Conservation (phyloP, 1,284 basidiomycete genomes). For the Ustanciosporium gigantosporum region DNA sequence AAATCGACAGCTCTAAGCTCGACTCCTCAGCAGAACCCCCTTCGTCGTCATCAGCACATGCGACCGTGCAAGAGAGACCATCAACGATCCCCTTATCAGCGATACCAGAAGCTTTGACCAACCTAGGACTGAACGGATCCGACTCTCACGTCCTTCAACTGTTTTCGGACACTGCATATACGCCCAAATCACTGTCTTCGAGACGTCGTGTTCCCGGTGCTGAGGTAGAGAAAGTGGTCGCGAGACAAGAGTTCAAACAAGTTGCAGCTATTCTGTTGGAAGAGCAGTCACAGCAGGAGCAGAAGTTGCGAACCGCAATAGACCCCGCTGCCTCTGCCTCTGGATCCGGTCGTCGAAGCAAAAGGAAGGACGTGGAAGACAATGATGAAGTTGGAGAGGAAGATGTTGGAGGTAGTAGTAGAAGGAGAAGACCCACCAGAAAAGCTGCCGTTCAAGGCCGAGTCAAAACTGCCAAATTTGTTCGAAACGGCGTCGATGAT, state of each 20-base stretch:
- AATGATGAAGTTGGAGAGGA: neutral
- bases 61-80: neutral
- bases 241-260: conserved; percentile 38
- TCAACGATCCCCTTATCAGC: conserved; percentile 32
- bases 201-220: conserved; percentile 6
- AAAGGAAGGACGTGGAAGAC: too few species aligned
- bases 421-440: conserved; percentile 6
- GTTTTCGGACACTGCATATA: conserved; percentile 33
- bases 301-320: too few species aligned
- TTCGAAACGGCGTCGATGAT: conserved; percentile 2
- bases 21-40: conserved; percentile 1
- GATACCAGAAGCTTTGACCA: conserved; percentile 40
- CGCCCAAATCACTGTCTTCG: conserved; percentile 7
- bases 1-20: neutral
- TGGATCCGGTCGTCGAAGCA: too few species aligned
- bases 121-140: conserved; percentile 27
- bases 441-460: conserved; percentile 21
- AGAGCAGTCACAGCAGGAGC: neutral
- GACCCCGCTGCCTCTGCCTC: too few species aligned
- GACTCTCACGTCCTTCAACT: conserved; percentile 33
- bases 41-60: too few species aligned
- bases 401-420: neutral
- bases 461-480: conserved; percentile 10
- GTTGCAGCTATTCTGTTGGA: conserved; percentile 31
- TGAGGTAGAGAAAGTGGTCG: conserved; percentile 34